A percentile compares a stretch with the other conserved stretches of the same genome.
phyloP scores from a whole-genome alignment of 352 stramenopile genomes.

The Ophiocytium majus region DNA sequence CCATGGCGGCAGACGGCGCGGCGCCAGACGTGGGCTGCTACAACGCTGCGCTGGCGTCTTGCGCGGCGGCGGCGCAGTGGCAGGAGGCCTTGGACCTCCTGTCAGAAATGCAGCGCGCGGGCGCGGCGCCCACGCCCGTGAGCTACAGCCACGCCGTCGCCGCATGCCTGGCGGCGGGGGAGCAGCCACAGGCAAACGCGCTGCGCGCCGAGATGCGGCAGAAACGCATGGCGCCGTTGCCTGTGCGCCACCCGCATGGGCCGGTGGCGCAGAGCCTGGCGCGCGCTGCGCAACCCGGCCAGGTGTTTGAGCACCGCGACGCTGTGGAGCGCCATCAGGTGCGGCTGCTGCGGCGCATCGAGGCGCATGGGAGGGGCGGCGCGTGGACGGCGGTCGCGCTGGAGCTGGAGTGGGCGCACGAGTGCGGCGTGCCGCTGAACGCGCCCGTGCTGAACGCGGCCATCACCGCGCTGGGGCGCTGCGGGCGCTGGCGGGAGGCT shows the following conservation, averaged over 20 bases:
- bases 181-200: not conserved
- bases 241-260: not conserved
- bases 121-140: conserved; percentile 28
- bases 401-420: not conserved
- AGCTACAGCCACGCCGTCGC: conserved; percentile 38
- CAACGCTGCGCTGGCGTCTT: conserved; percentile 3
- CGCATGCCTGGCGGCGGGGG: not conserved
- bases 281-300: not conserved
- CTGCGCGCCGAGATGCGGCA: not conserved
- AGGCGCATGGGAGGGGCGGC: not conserved
- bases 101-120: conserved; percentile 32
- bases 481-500: conserved; percentile 42
- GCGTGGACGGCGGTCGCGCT: not conserved
- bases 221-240: not conserved
- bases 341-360: not conserved
- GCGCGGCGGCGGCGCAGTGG: conserved; percentile 12
- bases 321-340: not conserved
- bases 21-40: conserved; percentile 44
- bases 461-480: conserved; percentile 42
- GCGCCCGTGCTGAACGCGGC: conserved; percentile 38
- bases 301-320: not conserved
- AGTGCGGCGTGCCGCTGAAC: not conserved
- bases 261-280: not conserved
- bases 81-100: conserved; percentile 33
- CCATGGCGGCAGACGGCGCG: not conserved